Evolutionary conservation across 352 stramenopile species (phyloP).

Genomic region (Halophytophthora batemanensis): DNA sequence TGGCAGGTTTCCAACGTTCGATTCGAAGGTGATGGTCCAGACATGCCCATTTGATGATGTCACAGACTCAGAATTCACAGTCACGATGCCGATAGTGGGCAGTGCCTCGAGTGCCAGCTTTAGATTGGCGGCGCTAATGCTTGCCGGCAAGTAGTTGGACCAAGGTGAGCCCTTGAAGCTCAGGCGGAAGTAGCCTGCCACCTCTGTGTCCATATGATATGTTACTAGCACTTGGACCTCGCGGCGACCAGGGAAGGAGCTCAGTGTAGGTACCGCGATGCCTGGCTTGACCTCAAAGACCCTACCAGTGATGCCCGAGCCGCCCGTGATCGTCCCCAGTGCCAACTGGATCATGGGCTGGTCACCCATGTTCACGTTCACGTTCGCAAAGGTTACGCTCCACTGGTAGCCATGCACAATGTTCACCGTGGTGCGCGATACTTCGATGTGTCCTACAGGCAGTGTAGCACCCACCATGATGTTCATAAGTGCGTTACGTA

Average conservation of each 20-base stretch:
- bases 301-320: slow-evolving; percentile 26
- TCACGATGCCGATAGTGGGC: slow-evolving; percentile 60
- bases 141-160: slow-evolving; percentile 61
- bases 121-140: slow-evolving; percentile 31
- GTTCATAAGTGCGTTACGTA: slow-evolving; percentile 88
- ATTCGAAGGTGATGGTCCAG: slow-evolving; percentile 83
- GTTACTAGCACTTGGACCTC: slow-evolving; percentile 79
- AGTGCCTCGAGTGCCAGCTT: slow-evolving; percentile 60
- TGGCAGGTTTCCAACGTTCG: slow-evolving; percentile 56
- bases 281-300: slow-evolving; percentile 53
- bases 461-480: slow-evolving; percentile 39
- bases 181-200: slow-evolving; percentile 67
- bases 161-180: slow-evolving; percentile 71
- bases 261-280: slow-evolving; percentile 29
- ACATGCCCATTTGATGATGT: slow-evolving; percentile 39
- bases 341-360: slow-evolving; percentile 64
- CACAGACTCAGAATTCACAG: slow-evolving; percentile 30
- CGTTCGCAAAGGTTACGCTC: slow-evolving; percentile 65
- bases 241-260: slow-evolving; percentile 49
- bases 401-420: slow-evolving; percentile 71
- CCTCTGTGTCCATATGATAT: slow-evolving; percentile 30
- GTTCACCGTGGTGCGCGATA: slow-evolving; percentile 56
- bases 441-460: slow-evolving; percentile 43
- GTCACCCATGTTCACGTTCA: slow-evolving; percentile 37
- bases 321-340: slow-evolving; percentile 25